phyloP scores from a whole-genome alignment of 2,329 filamentous ascomycete species.

The Fusarium albidum region DNA sequence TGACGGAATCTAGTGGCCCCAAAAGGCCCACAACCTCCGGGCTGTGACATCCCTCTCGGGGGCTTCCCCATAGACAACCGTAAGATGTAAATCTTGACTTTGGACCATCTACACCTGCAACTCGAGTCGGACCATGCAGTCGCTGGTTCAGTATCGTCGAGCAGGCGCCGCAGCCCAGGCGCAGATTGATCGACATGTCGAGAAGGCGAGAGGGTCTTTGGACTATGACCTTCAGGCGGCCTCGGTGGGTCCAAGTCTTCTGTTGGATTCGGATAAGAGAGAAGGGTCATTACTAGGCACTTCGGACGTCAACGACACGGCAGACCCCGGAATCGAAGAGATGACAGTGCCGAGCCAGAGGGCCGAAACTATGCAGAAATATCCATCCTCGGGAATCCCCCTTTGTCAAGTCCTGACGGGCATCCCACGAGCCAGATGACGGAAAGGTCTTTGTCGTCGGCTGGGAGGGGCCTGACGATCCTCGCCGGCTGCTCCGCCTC shows the following conservation, averaged over 20 bases:
- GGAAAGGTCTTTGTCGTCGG: conserved; percentile 44
- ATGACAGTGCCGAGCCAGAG: background rate
- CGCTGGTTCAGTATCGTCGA: conserved; percentile 27
- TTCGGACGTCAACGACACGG: background rate
- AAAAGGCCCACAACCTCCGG: no score
- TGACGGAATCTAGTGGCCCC: no score
- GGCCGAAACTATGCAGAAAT: conserved; percentile 15
- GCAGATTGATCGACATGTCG: conserved; percentile 32
- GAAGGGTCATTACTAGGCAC: background rate
- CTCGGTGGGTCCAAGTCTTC: background rate
- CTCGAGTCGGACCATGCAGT: conserved; percentile 23
- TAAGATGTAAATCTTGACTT: background rate
- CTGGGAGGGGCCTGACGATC: conserved; percentile 47
- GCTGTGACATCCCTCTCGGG: no score
- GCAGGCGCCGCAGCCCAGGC: conserved; percentile 30
- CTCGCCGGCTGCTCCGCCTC: conserved; percentile 56
- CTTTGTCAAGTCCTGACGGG: conserved; percentile 43
- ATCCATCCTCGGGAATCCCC: conserved; percentile 20
- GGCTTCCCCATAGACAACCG: no score
- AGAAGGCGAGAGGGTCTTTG: conserved; percentile 8
- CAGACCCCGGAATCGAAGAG: background rate
- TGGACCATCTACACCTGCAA: background rate
- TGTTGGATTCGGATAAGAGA: background rate
- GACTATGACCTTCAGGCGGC: conserved; percentile 2
- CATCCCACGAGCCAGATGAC: conserved; percentile 40